phyloP scores from a whole-genome alignment of 1,139 yeast genomes.

The Hansenula sp. region DNA sequence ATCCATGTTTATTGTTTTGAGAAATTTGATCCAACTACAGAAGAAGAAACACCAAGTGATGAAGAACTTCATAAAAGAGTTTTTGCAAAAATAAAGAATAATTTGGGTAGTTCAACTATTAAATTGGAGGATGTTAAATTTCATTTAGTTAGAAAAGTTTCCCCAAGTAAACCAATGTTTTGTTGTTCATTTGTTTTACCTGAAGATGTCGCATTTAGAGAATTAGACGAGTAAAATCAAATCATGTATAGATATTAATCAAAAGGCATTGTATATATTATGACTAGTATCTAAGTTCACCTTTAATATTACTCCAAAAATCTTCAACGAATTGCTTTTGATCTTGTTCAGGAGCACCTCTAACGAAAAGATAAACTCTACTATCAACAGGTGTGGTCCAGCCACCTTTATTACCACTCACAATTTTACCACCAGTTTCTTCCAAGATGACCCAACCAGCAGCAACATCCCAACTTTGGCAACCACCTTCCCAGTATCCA shows the following conservation, averaged over 20 bases:
- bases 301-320: slow-evolving; percentile 45
- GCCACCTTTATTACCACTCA: slow-evolving; percentile 45
- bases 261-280: too few relatives aligned
- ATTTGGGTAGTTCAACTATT: slow-evolving; percentile 47
- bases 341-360: slow-evolving; percentile 39
- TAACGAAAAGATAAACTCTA: slow-evolving; percentile 48
- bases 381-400: slow-evolving; percentile 45
- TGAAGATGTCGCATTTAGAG: slow-evolving; percentile 61
- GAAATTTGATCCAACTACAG: slow-evolving; percentile 69
- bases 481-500: slow-evolving; percentile 62
- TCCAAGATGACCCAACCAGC: slow-evolving; percentile 58
- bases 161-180: slow-evolving; percentile 96
- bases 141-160: slow-evolving; percentile 87
- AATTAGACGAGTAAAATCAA: not conserved
- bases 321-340: slow-evolving; percentile 41
- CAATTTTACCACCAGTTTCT: slow-evolving; percentile 55
- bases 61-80: slow-evolving; percentile 64
- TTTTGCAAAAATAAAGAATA: slow-evolving; percentile 49
- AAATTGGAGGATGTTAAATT: slow-evolving; percentile 45
- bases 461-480: slow-evolving; percentile 62
- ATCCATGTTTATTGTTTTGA: slow-evolving; percentile 92
- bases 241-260: too few relatives aligned
- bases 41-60: slow-evolving; percentile 64
- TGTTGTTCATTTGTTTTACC: slow-evolving; percentile 83
- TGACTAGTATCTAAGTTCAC: slow-evolving; percentile 37